Base-by-base conservation (phyloP, 148 eudicot species). In the Agrostemma githago region DNA sequence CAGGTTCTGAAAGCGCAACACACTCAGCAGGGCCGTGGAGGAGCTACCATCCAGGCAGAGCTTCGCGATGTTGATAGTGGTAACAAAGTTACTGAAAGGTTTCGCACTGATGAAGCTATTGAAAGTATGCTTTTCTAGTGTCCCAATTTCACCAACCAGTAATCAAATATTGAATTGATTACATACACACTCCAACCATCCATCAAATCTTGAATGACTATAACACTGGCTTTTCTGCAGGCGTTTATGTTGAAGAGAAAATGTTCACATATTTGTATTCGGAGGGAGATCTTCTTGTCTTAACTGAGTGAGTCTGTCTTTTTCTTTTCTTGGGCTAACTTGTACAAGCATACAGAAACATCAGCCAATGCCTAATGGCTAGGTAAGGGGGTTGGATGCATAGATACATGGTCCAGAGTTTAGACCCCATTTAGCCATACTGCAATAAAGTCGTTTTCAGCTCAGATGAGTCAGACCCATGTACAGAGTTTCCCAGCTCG, bases 11-110 rank as follows among this genome's bases (percentile, higher is more conserved):
- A 91, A 82, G 95, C 95, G 48, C 89, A 88, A 61, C 98, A 93
- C 69, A 85, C 91, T 20, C 91, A 89, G 48, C 98, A 91, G 53
- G 98, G 98, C 66, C 86, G 97, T 66, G 95, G 95, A 67, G 98
- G 95, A 43, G 97, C 98, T 8, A 84, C 89, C 38, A 91, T 89
- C 80, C 98, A 93, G 96, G 96, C 87, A 60, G 98, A 94, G 86
- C 93, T 94, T 63, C 98, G 98, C 19, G 98, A 94, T 79, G 86
- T 90, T 53, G 97, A 92, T 70, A 85, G 85, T 74, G 97, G 96
- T 60, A 92, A 82, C 81, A 94, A 94, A 84, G 74, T 87, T 17
- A 84, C 88, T 72, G 98, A 94, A 86, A 87, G 96, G 79, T 79
- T 94, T 64, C 98, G 98, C 19, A 89, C 98, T 39, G 97, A 94